Percentiles rank a stretch among this genome's conserved stretches.
Conservation (phyloP, 306 rosid genomes). For the Erythrophleum fordii region DNA sequence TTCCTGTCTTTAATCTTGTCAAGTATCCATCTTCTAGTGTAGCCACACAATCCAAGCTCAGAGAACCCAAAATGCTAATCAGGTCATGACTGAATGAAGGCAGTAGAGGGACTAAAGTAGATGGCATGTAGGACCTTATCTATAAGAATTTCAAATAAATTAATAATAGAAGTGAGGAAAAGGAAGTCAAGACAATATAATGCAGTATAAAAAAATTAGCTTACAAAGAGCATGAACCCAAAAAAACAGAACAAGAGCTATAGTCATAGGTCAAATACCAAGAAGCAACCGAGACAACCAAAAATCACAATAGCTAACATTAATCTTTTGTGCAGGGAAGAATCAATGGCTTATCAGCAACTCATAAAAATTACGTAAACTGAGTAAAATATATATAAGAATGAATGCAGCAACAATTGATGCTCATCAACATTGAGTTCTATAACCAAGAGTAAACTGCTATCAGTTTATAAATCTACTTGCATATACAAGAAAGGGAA, state of each 20-base stretch:
- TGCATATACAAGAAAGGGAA: not conserved
- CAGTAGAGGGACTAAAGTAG: constrained; percentile 65
- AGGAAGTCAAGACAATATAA: not conserved
- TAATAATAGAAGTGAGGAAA: not conserved
- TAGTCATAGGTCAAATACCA: constrained; percentile 1
- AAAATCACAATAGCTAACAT: not conserved
- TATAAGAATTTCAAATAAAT: constrained; percentile 39
- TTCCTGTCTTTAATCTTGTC: constrained; percentile 75
- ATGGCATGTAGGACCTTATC: constrained; percentile 90
- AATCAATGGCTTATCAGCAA: not conserved
- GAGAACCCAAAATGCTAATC: constrained; percentile 65
- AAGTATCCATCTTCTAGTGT: constrained; percentile 53
- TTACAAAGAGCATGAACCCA: not conserved
- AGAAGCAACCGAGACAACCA: constrained; percentile 19
- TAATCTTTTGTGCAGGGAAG: not conserved
- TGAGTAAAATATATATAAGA: not conserved
- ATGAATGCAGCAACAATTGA: not conserved
- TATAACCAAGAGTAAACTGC: not conserved
- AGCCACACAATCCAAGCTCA: constrained; percentile 54
- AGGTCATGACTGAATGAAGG: constrained; percentile 68
- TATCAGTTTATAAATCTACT: not conserved
- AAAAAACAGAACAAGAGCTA: not conserved
- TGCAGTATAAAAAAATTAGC: not conserved
- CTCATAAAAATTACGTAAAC: not conserved
- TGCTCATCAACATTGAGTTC: not conserved